Conservation (phyloP, 1,139 yeast genomes). For the Blastobotrys buckinghamii region DNA sequence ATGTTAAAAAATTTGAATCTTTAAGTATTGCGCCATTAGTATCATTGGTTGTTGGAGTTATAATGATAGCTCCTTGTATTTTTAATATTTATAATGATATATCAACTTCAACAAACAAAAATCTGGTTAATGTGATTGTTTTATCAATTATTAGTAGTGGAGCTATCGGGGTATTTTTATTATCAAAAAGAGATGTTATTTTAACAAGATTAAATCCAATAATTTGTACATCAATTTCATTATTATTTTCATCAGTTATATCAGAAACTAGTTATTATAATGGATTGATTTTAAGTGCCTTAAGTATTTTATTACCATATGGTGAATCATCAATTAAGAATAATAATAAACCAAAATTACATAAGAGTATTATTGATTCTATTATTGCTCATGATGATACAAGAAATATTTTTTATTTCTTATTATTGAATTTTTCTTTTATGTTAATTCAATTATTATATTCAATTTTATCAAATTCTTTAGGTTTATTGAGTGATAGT, state of each 20-base stretch:
- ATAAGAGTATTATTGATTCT: slow-evolving; percentile 31
- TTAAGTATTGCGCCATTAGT: neutral
- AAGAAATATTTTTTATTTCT: slow-evolving; percentile 79
- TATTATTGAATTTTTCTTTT: slow-evolving; percentile 78
- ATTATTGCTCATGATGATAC: slow-evolving; percentile 60
- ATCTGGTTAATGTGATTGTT: slow-evolving; percentile 22
- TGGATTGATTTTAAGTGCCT: slow-evolving; percentile 18
- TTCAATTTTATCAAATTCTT: slow-evolving; percentile 85
- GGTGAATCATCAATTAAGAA: neutral
- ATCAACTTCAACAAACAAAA: slow-evolving; percentile 15
- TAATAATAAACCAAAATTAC: slow-evolving; percentile 2
- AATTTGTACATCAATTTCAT: slow-evolving; percentile 22
- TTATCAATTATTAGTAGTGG: slow-evolving; percentile 30
- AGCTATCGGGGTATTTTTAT: slow-evolving; percentile 32
- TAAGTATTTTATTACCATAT: slow-evolving; percentile 21
- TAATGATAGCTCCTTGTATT: slow-evolving; percentile 11
- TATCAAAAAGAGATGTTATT: slow-evolving; percentile 30
- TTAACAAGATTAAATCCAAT: slow-evolving; percentile 31
- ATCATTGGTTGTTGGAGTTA: neutral
- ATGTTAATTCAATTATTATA: slow-evolving; percentile 92
- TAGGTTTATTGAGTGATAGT: slow-evolving; percentile 88
- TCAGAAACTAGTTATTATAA: slow-evolving; percentile 16
- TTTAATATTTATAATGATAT: slow-evolving; percentile 10
- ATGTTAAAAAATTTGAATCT: slow-evolving; percentile 12
- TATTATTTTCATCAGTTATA: slow-evolving; percentile 20